Evolutionary conservation across 495 filamentous ascomycete genomes (phyloP), one percentile per base, ranked within the genome.

Genomic region (Cercophora newfieldiana): DNA sequence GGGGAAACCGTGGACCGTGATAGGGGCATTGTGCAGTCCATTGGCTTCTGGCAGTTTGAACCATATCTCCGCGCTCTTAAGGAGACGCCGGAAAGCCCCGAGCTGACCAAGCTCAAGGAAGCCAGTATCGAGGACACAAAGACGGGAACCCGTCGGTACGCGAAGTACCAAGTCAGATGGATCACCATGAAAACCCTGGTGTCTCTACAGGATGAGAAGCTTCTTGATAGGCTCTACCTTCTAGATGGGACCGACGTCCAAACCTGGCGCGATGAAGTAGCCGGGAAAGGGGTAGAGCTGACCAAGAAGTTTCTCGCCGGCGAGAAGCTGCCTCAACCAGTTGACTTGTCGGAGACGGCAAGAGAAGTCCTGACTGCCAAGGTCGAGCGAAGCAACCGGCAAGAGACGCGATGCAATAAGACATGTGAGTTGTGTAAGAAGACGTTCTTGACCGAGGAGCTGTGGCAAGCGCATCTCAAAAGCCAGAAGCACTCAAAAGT

Each of bases 1-100:
- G 89, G 88, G 0, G 74, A 81, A 1, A 66, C 68, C 5, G 77
- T 95, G 22, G 91, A 98, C 68, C 80, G 83, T 57, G 89, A 85
- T 0, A 85, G 88, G 29, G 96, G 96, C 2, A 95, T 98, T 16
- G 98, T 93, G 92, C 88, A 95, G 58, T 94, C 93, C 12, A 98
- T 99, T 69, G 96, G 96, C 0, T 97, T 92, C 75, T 96, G 95
- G 71, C 92, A 99, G 74, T 87, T 97, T 74, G 81, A 89, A 58
- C 81, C 84, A 0, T 97, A 91, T 66, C 79, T 94, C 22, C 65
- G 79, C 3, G 85, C 87, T 7, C 66, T 87, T 26, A 68, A 77
- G 48, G 66, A 79, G 10, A 78, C 69, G 1, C 66, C 70, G 0
- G 55, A 61, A 1, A 75, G 72, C 26, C 70, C 77, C 25, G 68